Base-by-base conservation (phyloP, 2,329 filamentous ascomycete species). In the Talaromyces sp. region DNA sequence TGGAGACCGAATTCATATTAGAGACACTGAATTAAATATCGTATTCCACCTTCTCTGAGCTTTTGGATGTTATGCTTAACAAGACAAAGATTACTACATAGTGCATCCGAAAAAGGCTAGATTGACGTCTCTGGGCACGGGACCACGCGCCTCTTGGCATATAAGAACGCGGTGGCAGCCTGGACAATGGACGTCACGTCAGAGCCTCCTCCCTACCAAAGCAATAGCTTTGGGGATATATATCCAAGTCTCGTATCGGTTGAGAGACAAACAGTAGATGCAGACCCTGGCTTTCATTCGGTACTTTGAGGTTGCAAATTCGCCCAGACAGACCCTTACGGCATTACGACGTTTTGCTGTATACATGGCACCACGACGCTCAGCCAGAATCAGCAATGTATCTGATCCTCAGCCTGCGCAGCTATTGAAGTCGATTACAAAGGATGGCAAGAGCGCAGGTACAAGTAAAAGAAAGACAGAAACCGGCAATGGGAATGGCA, bases 341-440 rank as follows among this genome's bases (percentile, higher is more conserved):
- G n/a, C 46, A 28, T 5, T 9, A 21, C 46, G 37, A 44, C 23
- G 18, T 12, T 37, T 42, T 14, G 18, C 44, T 8, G 18, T 35
- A 55, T 61, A 37, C 23, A 85, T 85, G 83, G 79, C 82, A 42
- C 72, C 84, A 11, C 73, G 83, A 66, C 81, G 83, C 60, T 85
- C 83, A 52, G 73, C 80, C 46, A 79, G 83, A 50, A 75, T 83
- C 35, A 75, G 74, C 56, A 71, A 73, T 14, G 70, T 68, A 54
- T 69, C 65, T 58, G 60, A 60, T 12, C 61, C 68, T 58, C 64
- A 68, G 37, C 18, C 66, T 39, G 60, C 66, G 3, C 61, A 68
- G 12, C 63, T 23, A 23, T 21, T 14, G 35, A 58, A 35, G 35
- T 7, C 55, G 42, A 39, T 11, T 31, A n/a, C 37, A 18, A 40